Evolutionary conservation across 495 filamentous ascomycete species (phyloP), one percentile per base, ranked within the genome.

Genomic region (Chaetomium cochliodes): DNA sequence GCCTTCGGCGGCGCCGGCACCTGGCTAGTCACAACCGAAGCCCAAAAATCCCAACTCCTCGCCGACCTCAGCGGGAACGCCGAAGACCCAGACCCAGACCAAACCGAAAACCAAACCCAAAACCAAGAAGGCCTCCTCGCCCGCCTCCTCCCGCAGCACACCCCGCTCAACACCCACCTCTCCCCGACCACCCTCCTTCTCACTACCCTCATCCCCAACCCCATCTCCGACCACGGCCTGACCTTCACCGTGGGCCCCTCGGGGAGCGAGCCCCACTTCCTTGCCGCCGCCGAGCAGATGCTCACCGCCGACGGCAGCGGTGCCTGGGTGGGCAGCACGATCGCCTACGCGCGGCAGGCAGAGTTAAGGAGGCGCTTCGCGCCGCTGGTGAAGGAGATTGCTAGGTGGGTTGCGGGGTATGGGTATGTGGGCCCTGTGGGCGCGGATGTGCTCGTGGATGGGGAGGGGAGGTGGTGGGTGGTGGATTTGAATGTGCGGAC

Each of bases 401-500:
- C 71, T 3, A 30, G 51, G 25, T 77, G 67, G 66, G 64, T 78
- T 1, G 55, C 59, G 0, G 18, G n/a, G 5, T 58, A 66, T 13
- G 69, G 72, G 25, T 78, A 78, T 51, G 60, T 65, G 26, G 76
- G 76, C 3, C 74, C 73, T 0, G 75, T 69, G 2, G 75, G 76
- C 0, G 71, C 66, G 13, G 75, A 78, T 42, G 66, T 77, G 11
- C 58, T 77, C 16, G 13, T 2, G 8, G 8, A 11, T 41, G 39
- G 39, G 39, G 39, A 41, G 39, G 61, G 57, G 15, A 26, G 23
- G 60, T 63, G 65, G 16, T 61, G 70, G 16, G 69, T 77, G 18
- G 73, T 78, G 23, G 76, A 77, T 28, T 46, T 78, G 41, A 78
- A 78, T 47, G 75, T 71, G 20, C 61, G 76, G 28, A 74, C 74